Evolutionary conservation across 2,329 filamentous ascomycete genomes (phyloP), one percentile per base, ranked within the genome.

Genomic region (Aaosphaeria pasadenensis): DNA sequence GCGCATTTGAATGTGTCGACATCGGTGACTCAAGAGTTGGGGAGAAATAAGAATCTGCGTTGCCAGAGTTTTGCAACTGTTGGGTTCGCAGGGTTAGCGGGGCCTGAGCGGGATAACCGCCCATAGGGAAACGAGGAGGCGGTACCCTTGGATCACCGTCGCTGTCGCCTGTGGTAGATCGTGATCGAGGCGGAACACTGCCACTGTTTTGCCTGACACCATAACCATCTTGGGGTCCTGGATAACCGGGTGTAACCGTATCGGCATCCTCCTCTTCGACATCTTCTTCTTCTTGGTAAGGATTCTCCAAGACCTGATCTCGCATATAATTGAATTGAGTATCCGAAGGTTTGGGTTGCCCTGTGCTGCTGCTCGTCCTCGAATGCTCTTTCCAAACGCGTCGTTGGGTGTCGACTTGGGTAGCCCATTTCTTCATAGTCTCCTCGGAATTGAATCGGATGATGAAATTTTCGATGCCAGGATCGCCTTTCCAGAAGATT

Each of bases 401-500:
- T 51, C 90, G 81, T 70, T 96, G 91, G 2, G 74, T 78, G 56
- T 95, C 88, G 29, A 96, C 83, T 38, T 89, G 85, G 6, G 77
- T 77, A 30, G 88, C 86, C 94, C 94, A 99, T 66, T 92, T 96
- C 71, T 87, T 91, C 85, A 97, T 91, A 11, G 80, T 84, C 57
- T 96, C 91, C 69, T 99, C 94, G 51, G 92, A 94, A 44, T 83
- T 81, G 70, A 96, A 97, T 57, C 89, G 89, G 65, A 99, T 95
- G 60, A 92, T 86, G 69, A 99, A 97, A 64, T 95, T 96, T 67
- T 99, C 92, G 31, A 96, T 90, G 4, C 89, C 90, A 0, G 91
- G 90, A 56, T 97, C 92, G 32, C 92, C 92, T 72, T 94, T 97
- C 94, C 94, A 99, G 80, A 91, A 96, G 47, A 99, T 97, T 66